Percentiles rank a stretch among this genome's conserved stretches.
These are phyloP conservation scores for Beauveria brongniartii DNA, from an alignment of 2,329 filamentous ascomycete species.

Conservation along the genomic window DNA sequence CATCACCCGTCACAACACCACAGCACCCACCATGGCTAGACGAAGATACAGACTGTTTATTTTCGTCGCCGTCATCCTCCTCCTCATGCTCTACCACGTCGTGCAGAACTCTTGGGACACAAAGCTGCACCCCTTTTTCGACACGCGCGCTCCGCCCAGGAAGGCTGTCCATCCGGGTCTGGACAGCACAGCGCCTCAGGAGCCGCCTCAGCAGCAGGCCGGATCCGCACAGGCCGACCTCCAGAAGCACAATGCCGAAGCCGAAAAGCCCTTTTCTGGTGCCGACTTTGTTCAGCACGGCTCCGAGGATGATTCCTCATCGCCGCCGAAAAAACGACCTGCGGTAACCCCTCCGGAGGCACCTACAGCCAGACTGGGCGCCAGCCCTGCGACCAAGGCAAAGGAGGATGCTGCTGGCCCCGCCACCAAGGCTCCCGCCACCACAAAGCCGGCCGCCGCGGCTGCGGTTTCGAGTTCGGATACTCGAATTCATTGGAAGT, in stretches of 20 bases:
- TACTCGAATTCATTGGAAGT: conserved; percentile 57
- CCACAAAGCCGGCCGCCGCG: not conserved
- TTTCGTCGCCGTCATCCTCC: conserved; percentile 44
- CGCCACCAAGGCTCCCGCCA: not conserved
- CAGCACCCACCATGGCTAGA: conserved; percentile 41
- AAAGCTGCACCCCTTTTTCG: not conserved
- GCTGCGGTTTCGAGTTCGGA: not conserved
- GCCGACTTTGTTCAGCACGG: not conserved
- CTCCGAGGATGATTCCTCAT: not conserved
- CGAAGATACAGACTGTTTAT: conserved; percentile 55
- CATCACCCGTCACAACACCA: not conserved
- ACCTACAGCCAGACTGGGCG: not conserved
- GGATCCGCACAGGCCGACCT: not conserved
- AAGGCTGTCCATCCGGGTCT: not conserved
- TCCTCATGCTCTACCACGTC: conserved; percentile 46
- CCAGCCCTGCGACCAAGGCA: not conserved
- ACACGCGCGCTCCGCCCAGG: not conserved
- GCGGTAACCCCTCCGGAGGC: not conserved
- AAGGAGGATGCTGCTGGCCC: not conserved
- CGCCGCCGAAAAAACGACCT: not conserved
- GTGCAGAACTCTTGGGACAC: conserved; percentile 33
- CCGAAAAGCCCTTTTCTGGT: not conserved
- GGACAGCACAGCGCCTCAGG: not conserved
- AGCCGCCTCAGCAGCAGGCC: not conserved
- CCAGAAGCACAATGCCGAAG: not conserved